Conservation (phyloP, 208 protist species). For the Angomonas desouzai region DNA sequence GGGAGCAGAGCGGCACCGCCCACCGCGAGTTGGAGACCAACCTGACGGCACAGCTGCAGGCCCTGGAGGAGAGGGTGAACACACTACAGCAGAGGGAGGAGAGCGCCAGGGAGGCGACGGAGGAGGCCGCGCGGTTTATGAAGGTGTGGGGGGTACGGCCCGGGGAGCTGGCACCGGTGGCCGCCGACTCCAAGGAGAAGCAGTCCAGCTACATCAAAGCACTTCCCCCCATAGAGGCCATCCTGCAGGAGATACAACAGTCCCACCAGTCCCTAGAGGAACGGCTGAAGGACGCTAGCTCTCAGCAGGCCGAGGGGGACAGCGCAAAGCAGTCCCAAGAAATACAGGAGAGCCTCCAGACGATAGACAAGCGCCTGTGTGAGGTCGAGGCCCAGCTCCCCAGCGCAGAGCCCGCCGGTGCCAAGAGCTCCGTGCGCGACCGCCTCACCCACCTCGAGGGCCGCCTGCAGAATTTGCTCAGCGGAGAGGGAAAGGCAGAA, state of each 20-base stretch:
- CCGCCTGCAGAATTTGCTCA: constrained; percentile 33
- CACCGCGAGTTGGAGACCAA: constrained; percentile 18
- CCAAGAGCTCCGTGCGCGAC: constrained; percentile 19
- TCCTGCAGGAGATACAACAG: constrained; percentile 67
- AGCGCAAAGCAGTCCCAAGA: neutral
- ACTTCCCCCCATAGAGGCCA: constrained; percentile 49
- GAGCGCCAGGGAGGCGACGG: constrained; percentile 9
- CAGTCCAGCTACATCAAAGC: constrained; percentile 58
- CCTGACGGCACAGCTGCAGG: constrained; percentile 11
- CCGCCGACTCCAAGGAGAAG: constrained; percentile 37
- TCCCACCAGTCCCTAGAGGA: constrained; percentile 55
- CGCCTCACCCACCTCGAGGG: constrained; percentile 46
- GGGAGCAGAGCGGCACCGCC: constrained; percentile 4
- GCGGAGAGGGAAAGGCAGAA: constrained; percentile 18
- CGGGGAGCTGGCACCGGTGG: constrained; percentile 41
- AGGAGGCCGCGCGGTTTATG: constrained; percentile 27
- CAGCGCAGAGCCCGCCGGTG: constrained; percentile 6
- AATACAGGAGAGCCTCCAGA: constrained; percentile 16
- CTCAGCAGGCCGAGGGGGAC: neutral
- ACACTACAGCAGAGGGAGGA: constrained; percentile 5
- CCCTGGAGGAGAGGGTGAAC: constrained; percentile 17
- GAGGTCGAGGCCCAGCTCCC: constrained; percentile 25
- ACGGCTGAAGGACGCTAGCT: constrained; percentile 44
- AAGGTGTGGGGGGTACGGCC: constrained; percentile 49
- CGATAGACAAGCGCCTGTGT: constrained; percentile 32